phyloP scores from a whole-genome alignment of 495 filamentous ascomycete species.

The Aspergillus nanangensis region DNA sequence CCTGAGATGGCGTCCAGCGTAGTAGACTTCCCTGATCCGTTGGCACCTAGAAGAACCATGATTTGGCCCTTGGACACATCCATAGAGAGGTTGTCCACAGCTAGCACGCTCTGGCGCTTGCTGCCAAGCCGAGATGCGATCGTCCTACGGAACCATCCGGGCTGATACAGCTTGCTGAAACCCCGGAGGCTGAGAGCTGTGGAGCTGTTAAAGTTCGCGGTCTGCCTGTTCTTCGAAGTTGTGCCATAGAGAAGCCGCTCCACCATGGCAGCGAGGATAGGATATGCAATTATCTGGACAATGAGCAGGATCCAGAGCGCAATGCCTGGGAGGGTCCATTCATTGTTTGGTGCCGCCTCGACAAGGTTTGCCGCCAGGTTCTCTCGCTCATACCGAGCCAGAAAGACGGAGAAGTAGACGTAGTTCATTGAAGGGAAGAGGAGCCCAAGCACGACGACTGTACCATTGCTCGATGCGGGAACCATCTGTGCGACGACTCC shows the following conservation, averaged over 20 bases:
- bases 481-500: slow-evolving; percentile 67
- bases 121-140: slow-evolving; percentile 45
- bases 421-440: slow-evolving; percentile 77
- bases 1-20: slow-evolving; percentile 84
- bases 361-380: slow-evolving; percentile 50
- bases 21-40: slow-evolving; percentile 83
- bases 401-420: slow-evolving; percentile 62
- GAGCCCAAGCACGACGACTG: slow-evolving; percentile 58
- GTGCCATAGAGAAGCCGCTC: slow-evolving; percentile 76
- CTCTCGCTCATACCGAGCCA: slow-evolving; percentile 63
- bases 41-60: slow-evolving; percentile 75
- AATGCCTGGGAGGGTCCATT: slow-evolving; percentile 60
- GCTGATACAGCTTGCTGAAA: slow-evolving; percentile 72
- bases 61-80: slow-evolving; percentile 70
- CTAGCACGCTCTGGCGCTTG: slow-evolving; percentile 58
- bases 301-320: slow-evolving; percentile 65
- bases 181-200: slow-evolving; percentile 57
- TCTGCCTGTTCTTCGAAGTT: slow-evolving; percentile 54
- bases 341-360: slow-evolving; percentile 51
- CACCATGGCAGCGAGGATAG: slow-evolving; percentile 62
- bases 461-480: slow-evolving; percentile 46
- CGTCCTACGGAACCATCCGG: slow-evolving; percentile 53
- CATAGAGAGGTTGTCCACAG: slow-evolving; percentile 66
- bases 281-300: slow-evolving; percentile 69
- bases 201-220: slow-evolving; percentile 31